These are phyloP conservation scores for Inga laurina DNA, from an alignment of 306 rosid genomes.

Conservation along the genomic window DNA sequence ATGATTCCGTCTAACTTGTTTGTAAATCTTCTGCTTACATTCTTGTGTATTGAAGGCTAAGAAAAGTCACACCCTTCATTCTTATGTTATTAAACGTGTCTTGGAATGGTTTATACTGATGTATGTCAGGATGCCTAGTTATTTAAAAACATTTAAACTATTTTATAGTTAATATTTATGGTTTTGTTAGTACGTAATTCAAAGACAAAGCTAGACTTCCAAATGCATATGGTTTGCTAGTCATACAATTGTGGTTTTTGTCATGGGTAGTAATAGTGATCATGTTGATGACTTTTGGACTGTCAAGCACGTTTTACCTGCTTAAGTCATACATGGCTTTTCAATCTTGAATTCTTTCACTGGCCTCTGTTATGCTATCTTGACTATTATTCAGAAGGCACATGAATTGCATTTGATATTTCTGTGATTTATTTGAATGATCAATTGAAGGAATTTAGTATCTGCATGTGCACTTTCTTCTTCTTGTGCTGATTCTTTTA, in stretches of 20 bases:
- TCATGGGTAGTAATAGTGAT: neutral
- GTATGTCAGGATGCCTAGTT: neutral
- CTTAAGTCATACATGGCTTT: neutral
- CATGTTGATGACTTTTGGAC: neutral
- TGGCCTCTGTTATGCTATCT: neutral
- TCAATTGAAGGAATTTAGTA: slow-evolving; percentile 21
- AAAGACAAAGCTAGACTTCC: neutral
- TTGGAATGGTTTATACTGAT: too few relatives aligned
- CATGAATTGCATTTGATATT: neutral
- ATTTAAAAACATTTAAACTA: neutral
- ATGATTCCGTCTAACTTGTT: neutral
- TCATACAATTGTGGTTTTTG: neutral
- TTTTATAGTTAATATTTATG: neutral
- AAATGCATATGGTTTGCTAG: neutral
- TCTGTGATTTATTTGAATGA: slow-evolving; percentile 12
- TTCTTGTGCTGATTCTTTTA: slow-evolving; percentile 40
- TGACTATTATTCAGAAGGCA: neutral
- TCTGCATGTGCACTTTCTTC: slow-evolving; percentile 22
- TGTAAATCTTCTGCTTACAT: neutral
- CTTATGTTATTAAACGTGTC: too few relatives aligned
- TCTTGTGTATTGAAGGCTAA: neutral
- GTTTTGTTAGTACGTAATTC: neutral
- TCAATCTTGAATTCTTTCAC: neutral
- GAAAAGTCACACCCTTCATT: neutral
- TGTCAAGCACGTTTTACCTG: slow-evolving; percentile 4